Conservation (phyloP, 441 rosid species). For the Syzygium malaccense region DNA sequence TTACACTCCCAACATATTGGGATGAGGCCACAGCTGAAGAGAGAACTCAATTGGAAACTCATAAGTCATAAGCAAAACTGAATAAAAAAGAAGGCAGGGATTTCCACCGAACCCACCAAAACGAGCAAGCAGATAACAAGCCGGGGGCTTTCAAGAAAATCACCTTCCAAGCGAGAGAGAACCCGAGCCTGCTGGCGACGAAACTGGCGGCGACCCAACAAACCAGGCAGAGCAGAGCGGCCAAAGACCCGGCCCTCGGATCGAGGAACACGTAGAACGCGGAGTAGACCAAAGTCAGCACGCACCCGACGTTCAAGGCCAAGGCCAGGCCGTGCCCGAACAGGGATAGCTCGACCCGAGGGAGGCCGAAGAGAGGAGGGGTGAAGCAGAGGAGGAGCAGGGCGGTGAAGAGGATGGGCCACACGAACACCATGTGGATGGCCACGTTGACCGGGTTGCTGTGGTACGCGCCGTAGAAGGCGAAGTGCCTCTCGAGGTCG, state of each 20-base stretch:
- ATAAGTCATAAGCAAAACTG: background rate
- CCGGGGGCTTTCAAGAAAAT: background rate
- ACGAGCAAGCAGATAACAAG: background rate
- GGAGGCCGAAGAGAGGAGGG: conserved; percentile 31
- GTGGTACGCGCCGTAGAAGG: conserved; percentile 62
- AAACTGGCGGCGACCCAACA: conserved; percentile 40
- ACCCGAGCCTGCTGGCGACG: conserved; percentile 35
- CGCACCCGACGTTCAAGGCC: conserved; percentile 42
- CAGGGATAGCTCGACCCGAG: conserved; percentile 15
- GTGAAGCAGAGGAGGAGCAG: conserved; percentile 42
- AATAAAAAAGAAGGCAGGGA: background rate
- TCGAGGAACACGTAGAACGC: conserved; percentile 41
- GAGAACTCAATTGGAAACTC: background rate
- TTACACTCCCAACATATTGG: background rate
- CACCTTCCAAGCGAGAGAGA: conserved; percentile 62
- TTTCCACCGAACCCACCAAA: background rate
- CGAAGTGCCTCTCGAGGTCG: conserved; percentile 58
- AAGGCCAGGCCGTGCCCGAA: conserved; percentile 19
- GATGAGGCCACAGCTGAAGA: background rate
- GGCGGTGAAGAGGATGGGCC: conserved; percentile 57
- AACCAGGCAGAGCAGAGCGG: conserved; percentile 38
- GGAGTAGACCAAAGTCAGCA: conserved; percentile 34
- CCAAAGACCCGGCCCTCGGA: conserved; percentile 47
- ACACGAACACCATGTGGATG: conserved; percentile 50
- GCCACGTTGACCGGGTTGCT: conserved; percentile 39